A percentile compares a stretch with the other conserved stretches of the same genome.
Evolutionary conservation across 805 yeast species (phyloP).

Genomic region (Citeromyces matritensis): DNA sequence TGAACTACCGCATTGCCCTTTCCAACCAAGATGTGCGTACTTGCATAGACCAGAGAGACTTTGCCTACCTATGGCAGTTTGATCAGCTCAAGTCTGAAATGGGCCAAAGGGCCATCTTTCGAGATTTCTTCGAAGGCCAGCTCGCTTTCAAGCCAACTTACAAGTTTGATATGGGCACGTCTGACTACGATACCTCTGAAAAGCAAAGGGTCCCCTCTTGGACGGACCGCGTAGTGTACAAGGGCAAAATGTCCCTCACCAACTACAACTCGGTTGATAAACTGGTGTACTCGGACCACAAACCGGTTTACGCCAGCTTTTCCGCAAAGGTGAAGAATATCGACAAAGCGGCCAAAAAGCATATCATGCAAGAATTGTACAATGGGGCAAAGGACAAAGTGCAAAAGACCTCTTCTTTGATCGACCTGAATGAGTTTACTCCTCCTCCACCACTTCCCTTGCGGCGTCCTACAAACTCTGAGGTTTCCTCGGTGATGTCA

Average conservation of each 20-base stretch:
- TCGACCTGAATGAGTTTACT: constrained; percentile 13
- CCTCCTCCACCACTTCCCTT: constrained; percentile 1
- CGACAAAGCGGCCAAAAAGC: constrained; percentile 44
- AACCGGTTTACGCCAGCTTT: constrained; percentile 65
- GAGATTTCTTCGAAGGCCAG: constrained; percentile 61
- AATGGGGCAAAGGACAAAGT: constrained; percentile 29
- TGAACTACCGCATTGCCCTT: constrained; percentile 67
- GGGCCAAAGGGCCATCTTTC: constrained; percentile 56
- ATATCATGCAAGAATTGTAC: constrained; percentile 43
- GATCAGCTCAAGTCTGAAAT: constrained; percentile 78
- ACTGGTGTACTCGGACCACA: constrained; percentile 62
- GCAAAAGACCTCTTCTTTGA: constrained; percentile 6
- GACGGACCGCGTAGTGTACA: constrained; percentile 72
- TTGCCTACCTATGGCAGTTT: constrained; percentile 34
- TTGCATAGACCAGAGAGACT: constrained; percentile 28
- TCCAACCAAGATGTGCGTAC: constrained; percentile 62
- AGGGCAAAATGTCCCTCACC: constrained; percentile 34
- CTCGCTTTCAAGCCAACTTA: constrained; percentile 81
- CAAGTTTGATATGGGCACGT: constrained; percentile 78
- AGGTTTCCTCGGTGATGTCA: too few relatives aligned
- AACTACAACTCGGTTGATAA: constrained; percentile 38
- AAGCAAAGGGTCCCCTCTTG: constrained; percentile 90
- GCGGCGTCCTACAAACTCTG: too few relatives aligned
- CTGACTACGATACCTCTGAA: constrained; percentile 74
- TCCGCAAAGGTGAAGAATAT: constrained; percentile 48